Evolutionary conservation across 2,329 filamentous ascomycete species (phyloP).

Genomic region (Eutypella sp.): DNA sequence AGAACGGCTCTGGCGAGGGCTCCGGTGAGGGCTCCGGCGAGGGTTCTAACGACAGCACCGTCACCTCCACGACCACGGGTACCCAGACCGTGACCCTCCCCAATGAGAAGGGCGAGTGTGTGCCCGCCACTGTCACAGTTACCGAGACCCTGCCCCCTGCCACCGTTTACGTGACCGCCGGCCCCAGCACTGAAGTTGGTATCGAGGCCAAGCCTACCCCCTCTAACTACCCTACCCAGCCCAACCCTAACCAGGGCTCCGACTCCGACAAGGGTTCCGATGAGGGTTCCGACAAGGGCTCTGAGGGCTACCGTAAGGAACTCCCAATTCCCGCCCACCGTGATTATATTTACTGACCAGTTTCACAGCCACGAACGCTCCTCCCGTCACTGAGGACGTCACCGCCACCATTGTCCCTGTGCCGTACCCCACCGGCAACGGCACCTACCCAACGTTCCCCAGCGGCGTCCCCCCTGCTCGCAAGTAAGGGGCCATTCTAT

Average conservation of each 20-base stretch:
- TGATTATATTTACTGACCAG: too few relatives aligned
- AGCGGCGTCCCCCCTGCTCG: slow-evolving; percentile 16
- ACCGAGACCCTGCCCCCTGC: slow-evolving; percentile 23
- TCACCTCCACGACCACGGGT: slow-evolving; percentile 7
- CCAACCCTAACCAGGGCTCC: slow-evolving; percentile 5
- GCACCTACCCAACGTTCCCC: slow-evolving; percentile 27
- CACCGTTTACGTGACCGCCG: slow-evolving; percentile 25
- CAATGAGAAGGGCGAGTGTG: slow-evolving; percentile 10
- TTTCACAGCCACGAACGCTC: too few relatives aligned
- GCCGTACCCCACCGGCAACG: slow-evolving; percentile 38
- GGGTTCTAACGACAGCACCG: slow-evolving; percentile 7
- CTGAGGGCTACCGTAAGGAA: slow-evolving; percentile 21
- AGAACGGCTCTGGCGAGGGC: slow-evolving; percentile 6
- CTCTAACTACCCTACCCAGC: slow-evolving; percentile 1
- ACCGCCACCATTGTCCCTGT: slow-evolving; percentile 26
- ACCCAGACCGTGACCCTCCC: not conserved
- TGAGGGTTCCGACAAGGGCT: slow-evolving; percentile 12
- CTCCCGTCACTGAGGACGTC: slow-evolving; percentile 18
- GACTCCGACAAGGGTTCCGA: slow-evolving; percentile 13
- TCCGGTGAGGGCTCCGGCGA: slow-evolving; percentile 2
- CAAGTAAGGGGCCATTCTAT: not conserved
- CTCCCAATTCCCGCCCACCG: too few relatives aligned
- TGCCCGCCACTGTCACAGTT: slow-evolving; percentile 24
- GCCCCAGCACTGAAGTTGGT: slow-evolving; percentile 8
- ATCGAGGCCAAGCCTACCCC: slow-evolving; percentile 7